Percentiles rank a stretch among this genome's conserved stretches.
Evolutionary conservation across 2,329 filamentous ascomycete species (phyloP).

Genomic region (Colletotrichum caudatum): DNA sequence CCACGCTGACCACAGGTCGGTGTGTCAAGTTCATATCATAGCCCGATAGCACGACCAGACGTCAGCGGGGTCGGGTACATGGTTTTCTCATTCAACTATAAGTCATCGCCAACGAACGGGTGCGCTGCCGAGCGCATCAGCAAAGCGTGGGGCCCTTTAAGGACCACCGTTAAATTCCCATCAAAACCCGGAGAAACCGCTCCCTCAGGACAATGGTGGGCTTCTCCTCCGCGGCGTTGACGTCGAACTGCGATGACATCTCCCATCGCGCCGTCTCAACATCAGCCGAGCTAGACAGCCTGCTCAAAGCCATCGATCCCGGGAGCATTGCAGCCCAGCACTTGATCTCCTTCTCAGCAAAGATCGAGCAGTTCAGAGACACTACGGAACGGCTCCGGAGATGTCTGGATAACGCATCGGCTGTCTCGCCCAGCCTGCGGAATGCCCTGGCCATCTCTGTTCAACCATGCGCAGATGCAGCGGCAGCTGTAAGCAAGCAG

Average conservation of each 20-base stretch:
- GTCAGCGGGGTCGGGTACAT: slow-evolving; percentile 9
- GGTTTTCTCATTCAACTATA: slow-evolving; percentile 31
- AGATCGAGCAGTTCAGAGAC: slow-evolving; percentile 47
- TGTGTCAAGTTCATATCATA: slow-evolving; percentile 3
- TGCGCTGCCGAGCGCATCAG: neutral
- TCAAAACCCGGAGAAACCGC: neutral
- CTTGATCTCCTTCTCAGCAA: slow-evolving; percentile 44
- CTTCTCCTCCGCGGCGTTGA: slow-evolving; percentile 52
- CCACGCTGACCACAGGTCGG: neutral
- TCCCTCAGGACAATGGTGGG: slow-evolving; percentile 47
- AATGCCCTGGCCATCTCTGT: slow-evolving; percentile 47
- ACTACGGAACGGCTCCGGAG: slow-evolving; percentile 46
- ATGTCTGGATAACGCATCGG: slow-evolving; percentile 44
- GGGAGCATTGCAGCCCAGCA: slow-evolving; percentile 40
- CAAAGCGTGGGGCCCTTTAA: neutral
- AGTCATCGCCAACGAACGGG: slow-evolving; percentile 19
- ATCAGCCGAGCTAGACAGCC: slow-evolving; percentile 48
- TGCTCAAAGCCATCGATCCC: slow-evolving; percentile 42
- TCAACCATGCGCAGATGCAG: slow-evolving; percentile 47
- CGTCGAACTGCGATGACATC: slow-evolving; percentile 49
- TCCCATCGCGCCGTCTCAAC: slow-evolving; percentile 48
- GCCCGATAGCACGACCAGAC: slow-evolving; percentile 21
- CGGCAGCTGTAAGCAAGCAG: slow-evolving; percentile 51
- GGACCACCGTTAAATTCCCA: neutral
- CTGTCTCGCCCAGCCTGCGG: slow-evolving; percentile 50